phyloP scores from a whole-genome alignment of 768 basidiomycete genomes.

The Boletales sp. region DNA sequence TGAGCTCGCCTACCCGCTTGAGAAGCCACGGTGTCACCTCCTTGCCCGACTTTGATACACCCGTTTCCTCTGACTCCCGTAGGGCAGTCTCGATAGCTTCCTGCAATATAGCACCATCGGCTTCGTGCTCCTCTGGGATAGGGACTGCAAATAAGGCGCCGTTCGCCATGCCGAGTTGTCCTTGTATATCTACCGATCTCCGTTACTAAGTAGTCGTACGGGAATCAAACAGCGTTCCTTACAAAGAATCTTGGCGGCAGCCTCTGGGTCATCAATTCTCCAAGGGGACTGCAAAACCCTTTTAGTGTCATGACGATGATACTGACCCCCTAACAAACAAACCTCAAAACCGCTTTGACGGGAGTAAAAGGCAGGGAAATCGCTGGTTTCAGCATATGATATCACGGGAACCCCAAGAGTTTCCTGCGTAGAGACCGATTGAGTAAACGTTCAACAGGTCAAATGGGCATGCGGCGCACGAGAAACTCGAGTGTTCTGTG shows the following conservation, averaged over 20 bases:
- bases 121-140: conserved; percentile 76
- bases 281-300: conserved; percentile 64
- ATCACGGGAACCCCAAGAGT: conserved; percentile 92
- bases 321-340: conserved; percentile 1
- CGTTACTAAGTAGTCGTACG: conserved; percentile 1
- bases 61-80: conserved; percentile 74
- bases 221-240: conserved; percentile 23
- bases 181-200: conserved; percentile 54
- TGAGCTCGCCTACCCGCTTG: conserved; percentile 76
- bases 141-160: conserved; percentile 86
- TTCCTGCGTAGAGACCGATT: conserved; percentile 53
- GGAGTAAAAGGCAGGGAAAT: conserved; percentile 95
- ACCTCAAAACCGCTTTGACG: conserved; percentile 78
- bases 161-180: conserved; percentile 67
- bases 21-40: conserved; percentile 95
- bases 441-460: neutral
- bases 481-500: conserved; percentile 78
- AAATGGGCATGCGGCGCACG: conserved; percentile 34
- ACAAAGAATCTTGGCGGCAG: conserved; percentile 79
- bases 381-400: conserved; percentile 66
- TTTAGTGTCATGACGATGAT: neutral
- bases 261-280: conserved; percentile 56
- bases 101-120: conserved; percentile 66
- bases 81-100: conserved; percentile 81
- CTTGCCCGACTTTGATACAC: conserved; percentile 78